These are phyloP conservation scores for Nemophila menziesii DNA, from an alignment of 257 asterid genomes.

Conservation along the genomic window DNA sequence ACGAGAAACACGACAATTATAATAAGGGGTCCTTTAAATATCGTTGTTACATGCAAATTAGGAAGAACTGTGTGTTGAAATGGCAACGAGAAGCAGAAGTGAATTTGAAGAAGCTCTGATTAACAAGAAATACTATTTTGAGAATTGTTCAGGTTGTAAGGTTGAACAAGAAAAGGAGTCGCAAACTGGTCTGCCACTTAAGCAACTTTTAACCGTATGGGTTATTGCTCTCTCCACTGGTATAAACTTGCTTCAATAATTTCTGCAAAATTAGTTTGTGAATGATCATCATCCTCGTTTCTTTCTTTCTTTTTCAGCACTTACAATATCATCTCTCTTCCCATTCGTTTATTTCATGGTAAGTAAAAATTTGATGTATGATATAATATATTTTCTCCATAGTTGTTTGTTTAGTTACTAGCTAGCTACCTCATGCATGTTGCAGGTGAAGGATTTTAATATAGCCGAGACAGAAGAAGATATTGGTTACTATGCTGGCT, in stretches of 20 bases:
- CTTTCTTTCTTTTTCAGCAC: conserved; percentile 30
- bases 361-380: conserved; percentile 5
- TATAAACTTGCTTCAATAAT: conserved; percentile 1
- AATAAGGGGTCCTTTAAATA: too few relatives aligned
- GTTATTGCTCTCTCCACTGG: conserved; percentile 30
- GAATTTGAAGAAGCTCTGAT: conserved; percentile 10
- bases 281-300: neutral
- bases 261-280: too few relatives aligned
- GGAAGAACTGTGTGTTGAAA: too few relatives aligned
- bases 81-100: conserved; percentile 8
- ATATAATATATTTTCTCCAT: neutral
- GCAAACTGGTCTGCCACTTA: conserved; percentile 27
- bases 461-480: conserved; percentile 28
- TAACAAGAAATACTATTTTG: conserved; percentile 17
- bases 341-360: conserved; percentile 77
- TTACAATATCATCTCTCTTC: conserved; percentile 63
- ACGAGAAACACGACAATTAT: too few relatives aligned
- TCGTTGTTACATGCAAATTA: too few relatives aligned
- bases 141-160: conserved; percentile 36
- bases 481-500: conserved; percentile 33
- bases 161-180: conserved; percentile 25
- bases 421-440: neutral
- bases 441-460: conserved; percentile 29
- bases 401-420: neutral
- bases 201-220: conserved; percentile 30